Base-by-base conservation (phyloP, 352 stramenopile species). In the Globisporangium heterothallicum region DNA sequence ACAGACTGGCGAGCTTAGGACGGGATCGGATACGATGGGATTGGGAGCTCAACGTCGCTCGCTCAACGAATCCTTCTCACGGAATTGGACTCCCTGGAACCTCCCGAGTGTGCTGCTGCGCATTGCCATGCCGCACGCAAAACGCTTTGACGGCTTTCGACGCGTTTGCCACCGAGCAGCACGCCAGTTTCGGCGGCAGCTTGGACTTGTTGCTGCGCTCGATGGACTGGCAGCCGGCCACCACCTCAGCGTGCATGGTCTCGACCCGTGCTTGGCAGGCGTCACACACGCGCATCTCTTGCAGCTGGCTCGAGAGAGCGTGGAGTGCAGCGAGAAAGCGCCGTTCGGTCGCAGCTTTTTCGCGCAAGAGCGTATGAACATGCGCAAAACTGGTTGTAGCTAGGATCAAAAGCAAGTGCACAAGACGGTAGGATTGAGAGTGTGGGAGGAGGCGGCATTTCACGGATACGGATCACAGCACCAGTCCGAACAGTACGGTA, bases 311-410 rank as follows among this genome's bases (percentile, higher is more conserved):
- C 36, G n/a, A 25, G 36, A 60, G 30, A 2, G 40, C 45, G 9
- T 54, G 40, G 35, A 53, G 19, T 16, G 38, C 24, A n/a, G 27
- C 29, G 14, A 46, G 13, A n/a, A 54, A 18, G 19, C 21, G 30
- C 21, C 26, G 29, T 21, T 53, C 40, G 22, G 43, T 30, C 30
- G 46, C 27, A 5, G 19, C 35, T 19, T 38, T 59, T 46, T 59
- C 44, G 27, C n/a, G 24, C 3, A 30, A n/a, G 5, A 53, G 34
- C 0, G 35, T 14, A n/a, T 53, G 44, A 12, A 60, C 35, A 12
- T 60, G 53, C 6, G 27, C 18, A n/a, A 54, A 45, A 6, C 44
- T 49, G 6, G 14, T 49, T 2, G 53, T 60, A 7, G 53, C 53
- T 59, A 30, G 5, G 5, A 32, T 38, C 22, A 35, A 2, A 41